These are phyloP conservation scores for Schizopora paradoxa DNA, from an alignment of 1,284 basidiomycete genomes.

Conservation along the genomic window DNA sequence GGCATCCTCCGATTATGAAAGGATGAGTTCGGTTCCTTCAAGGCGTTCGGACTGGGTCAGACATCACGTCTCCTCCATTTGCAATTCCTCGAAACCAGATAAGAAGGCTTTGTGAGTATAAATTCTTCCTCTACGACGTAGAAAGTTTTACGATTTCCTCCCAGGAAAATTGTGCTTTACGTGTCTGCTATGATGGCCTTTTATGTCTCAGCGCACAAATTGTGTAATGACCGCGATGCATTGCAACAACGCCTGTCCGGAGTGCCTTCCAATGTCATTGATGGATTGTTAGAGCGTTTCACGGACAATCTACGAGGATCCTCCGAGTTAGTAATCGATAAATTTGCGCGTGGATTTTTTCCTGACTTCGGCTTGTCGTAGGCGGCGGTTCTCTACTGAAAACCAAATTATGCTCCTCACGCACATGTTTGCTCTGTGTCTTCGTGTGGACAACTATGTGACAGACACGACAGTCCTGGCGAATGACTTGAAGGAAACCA, in stretches of 20 bases:
- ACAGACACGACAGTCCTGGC: conserved; percentile 66
- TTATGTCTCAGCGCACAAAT: conserved; percentile 40
- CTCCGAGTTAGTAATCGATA: conserved; percentile 42
- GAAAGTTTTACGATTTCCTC: not conserved
- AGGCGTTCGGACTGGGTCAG: conserved; percentile 65
- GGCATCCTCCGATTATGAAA: conserved; percentile 44
- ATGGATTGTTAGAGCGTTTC: conserved; percentile 75
- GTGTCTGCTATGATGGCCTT: conserved; percentile 75
- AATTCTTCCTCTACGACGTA: conserved; percentile 7
- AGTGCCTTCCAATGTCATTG: conserved; percentile 62
- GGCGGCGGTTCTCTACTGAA: conserved; percentile 63
- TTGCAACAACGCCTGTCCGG: conserved; percentile 50
- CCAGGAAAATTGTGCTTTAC: conserved; percentile 73
- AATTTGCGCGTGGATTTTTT: conserved; percentile 7
- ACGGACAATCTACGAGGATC: conserved; percentile 66
- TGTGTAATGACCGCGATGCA: conserved; percentile 42
- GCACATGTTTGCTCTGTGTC: conserved; percentile 74
- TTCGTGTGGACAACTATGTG: conserved; percentile 72
- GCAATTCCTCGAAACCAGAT: conserved; percentile 41
- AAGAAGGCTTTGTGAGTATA: conserved; percentile 51
- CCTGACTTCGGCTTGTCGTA: conserved; percentile 25
- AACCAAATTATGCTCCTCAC: conserved; percentile 69
- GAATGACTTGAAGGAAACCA: conserved; percentile 62
- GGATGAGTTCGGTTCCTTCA: conserved; percentile 55
- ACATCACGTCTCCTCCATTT: conserved; percentile 45